A percentile compares a stretch with the other conserved stretches of the same genome.
phyloP scores from a whole-genome alignment of 306 rosid species.

The Gleditsia sinensis region DNA sequence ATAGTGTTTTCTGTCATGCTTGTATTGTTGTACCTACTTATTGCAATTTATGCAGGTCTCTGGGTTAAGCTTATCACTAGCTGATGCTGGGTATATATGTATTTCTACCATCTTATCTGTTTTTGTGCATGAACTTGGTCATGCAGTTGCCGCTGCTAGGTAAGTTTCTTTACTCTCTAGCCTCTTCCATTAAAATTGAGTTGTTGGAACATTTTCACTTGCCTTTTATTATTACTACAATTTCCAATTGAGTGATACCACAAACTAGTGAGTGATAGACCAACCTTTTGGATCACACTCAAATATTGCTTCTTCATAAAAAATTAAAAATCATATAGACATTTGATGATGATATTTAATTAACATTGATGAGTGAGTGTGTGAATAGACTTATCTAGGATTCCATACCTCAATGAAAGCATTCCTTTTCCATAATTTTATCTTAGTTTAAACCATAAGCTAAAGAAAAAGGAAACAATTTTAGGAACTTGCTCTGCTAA shows the following conservation, averaged over 20 bases:
- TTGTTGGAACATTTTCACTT: neutral
- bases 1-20: slow-evolving; percentile 15
- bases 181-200: neutral
- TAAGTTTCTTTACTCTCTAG: slow-evolving; percentile 36
- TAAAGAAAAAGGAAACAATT: neutral
- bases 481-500: neutral
- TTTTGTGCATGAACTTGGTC: slow-evolving; percentile 73
- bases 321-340: no score
- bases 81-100: slow-evolving; percentile 58
- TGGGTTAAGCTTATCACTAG: slow-evolving; percentile 45
- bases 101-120: slow-evolving; percentile 72
- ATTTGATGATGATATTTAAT: neutral
- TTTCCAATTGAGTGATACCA: neutral
- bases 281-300: slow-evolving; percentile 8
- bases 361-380: slow-evolving; percentile 1
- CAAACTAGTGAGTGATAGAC: slow-evolving; percentile 15
- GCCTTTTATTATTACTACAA: neutral
- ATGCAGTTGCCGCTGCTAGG: slow-evolving; percentile 86
- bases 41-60: slow-evolving; percentile 38
- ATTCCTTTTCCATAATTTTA: neutral
- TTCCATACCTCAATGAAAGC: neutral
- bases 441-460: neutral
- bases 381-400: neutral
- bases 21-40: slow-evolving; percentile 1
- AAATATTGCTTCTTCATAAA: neutral